These are phyloP conservation scores for Cladosporium cucumerinum DNA, from an alignment of 2,329 filamentous ascomycete genomes.

Conservation along the genomic window DNA sequence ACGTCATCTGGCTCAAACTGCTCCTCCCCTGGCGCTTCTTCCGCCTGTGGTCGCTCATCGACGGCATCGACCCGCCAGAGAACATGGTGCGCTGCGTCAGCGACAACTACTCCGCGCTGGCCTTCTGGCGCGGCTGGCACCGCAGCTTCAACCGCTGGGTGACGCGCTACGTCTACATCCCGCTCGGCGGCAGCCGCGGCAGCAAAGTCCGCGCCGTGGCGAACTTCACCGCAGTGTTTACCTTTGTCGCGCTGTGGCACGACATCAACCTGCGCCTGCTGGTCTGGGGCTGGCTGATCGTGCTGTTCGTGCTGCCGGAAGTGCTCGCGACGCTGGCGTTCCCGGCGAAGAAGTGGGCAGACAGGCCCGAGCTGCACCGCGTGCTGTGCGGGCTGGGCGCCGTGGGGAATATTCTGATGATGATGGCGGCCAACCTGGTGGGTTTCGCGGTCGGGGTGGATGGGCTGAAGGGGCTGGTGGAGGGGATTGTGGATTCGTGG, in stretches of 20 bases:
- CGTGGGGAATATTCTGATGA: slow-evolving; percentile 83
- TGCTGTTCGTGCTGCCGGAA: slow-evolving; percentile 90
- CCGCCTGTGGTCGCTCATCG: slow-evolving; percentile 88
- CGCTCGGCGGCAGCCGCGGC: slow-evolving; percentile 68
- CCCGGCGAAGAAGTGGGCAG: slow-evolving; percentile 68
- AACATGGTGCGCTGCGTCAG: slow-evolving; percentile 98
- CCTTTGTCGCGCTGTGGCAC: slow-evolving; percentile 97
- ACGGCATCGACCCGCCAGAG: slow-evolving; percentile 91
- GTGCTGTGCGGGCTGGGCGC: slow-evolving; percentile 76
- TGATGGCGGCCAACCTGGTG: slow-evolving; percentile 93
- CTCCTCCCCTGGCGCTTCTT: slow-evolving; percentile 98
- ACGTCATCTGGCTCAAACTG: slow-evolving; percentile 96
- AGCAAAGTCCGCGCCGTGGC: slow-evolving; percentile 58
- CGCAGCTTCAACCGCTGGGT: slow-evolving; percentile 93
- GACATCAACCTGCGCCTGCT: slow-evolving; percentile 88
- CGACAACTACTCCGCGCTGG: slow-evolving; percentile 85
- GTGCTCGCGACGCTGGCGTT: slow-evolving; percentile 69
- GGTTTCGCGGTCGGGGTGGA: slow-evolving; percentile 92
- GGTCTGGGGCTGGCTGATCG: slow-evolving; percentile 96
- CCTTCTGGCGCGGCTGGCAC: slow-evolving; percentile 97
- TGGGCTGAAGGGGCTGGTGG: slow-evolving; percentile 72
- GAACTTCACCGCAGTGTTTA: slow-evolving; percentile 85
- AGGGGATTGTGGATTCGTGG: slow-evolving; percentile 71
- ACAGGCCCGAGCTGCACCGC: slow-evolving; percentile 68
- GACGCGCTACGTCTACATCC: slow-evolving; percentile 89